Conservation (phyloP, 1,284 basidiomycete genomes). For the Trametes hirsuta region DNA sequence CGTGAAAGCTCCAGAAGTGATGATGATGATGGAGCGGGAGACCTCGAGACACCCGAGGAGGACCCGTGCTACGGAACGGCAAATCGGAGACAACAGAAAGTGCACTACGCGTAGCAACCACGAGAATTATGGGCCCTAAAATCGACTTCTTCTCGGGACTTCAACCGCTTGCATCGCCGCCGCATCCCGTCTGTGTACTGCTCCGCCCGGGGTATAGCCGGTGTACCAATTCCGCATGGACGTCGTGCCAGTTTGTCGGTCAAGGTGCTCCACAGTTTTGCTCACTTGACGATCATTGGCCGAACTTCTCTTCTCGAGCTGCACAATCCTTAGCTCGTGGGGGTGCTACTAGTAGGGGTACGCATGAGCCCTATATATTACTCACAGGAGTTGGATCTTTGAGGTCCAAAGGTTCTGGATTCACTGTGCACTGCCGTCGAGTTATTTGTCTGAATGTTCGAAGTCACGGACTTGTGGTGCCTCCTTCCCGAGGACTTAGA, state of each 20-base stretch:
- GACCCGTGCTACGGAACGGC: conserved; percentile 4
- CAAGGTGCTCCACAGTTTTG: conserved; percentile 2
- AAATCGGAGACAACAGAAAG: conserved; percentile 5
- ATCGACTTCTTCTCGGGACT: conserved; percentile 7
- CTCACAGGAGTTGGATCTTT: no score
- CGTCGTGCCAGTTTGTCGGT: conserved; percentile 11
- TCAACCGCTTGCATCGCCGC: conserved; percentile 1
- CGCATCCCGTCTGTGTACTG: conserved; percentile 4
- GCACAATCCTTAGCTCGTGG: neutral
- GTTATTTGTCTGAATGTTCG: no score
- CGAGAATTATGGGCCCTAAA: conserved; percentile 3
- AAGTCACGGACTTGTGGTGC: no score
- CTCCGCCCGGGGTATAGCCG: conserved; percentile 13
- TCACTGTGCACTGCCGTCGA: no score
- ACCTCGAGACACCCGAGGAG: conserved; percentile 10
- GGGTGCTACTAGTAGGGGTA: no score
- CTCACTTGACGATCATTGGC: conserved; percentile 4
- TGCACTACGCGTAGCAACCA: neutral
- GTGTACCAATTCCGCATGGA: neutral
- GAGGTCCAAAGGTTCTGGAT: neutral
- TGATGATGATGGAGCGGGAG: conserved; percentile 4
- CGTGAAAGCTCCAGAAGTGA: conserved; percentile 1
- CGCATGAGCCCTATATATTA: no score
- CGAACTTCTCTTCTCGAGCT: neutral
- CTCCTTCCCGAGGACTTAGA: no score